A percentile compares a stretch with the other conserved stretches of the same genome.
phyloP scores from a whole-genome alignment of 495 filamentous ascomycete species.

The Penicillium tannophilum region DNA sequence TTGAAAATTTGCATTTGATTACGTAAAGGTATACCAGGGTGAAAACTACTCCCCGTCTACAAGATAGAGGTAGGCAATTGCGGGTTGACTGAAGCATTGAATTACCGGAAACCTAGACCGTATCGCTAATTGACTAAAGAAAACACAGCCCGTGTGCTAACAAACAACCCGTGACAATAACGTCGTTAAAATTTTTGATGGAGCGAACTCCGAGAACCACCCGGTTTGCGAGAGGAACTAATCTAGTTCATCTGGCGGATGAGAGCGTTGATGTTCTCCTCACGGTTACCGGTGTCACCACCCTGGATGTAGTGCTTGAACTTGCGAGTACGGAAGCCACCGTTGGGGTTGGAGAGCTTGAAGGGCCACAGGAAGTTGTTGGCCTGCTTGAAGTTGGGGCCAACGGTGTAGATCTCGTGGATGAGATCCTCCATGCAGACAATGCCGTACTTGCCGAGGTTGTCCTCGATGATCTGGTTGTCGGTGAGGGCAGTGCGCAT shows the following conservation, averaged over 20 bases:
- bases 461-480: slow-evolving; percentile 95
- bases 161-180: slow-evolving; percentile 40
- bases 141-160: slow-evolving; percentile 30
- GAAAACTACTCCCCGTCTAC: background rate
- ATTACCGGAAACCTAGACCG: slow-evolving; percentile 45
- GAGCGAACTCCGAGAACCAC: slow-evolving; percentile 8
- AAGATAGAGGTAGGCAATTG: slow-evolving; percentile 15
- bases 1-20: too few species aligned
- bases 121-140: slow-evolving; percentile 42
- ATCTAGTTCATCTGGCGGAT: slow-evolving; percentile 98
- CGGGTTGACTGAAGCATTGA: slow-evolving; percentile 43
- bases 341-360: slow-evolving; percentile 97
- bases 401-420: slow-evolving; percentile 98
- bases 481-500: slow-evolving; percentile 95
- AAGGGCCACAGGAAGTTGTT: slow-evolving; percentile 99
- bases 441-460: slow-evolving; percentile 96
- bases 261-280: slow-evolving; percentile 97
- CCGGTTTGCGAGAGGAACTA: slow-evolving; percentile 15
- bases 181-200: slow-evolving; percentile 25
- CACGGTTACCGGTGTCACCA: slow-evolving; percentile 96
- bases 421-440: slow-evolving; percentile 99
- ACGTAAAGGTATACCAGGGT: too few species aligned
- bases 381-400: slow-evolving; percentile 99
- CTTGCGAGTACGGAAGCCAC: slow-evolving; percentile 93
- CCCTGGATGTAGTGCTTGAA: slow-evolving; percentile 99